A percentile compares a stretch with the other conserved stretches of the same genome.
Conservation (phyloP, 2,329 filamentous ascomycete species). For the Claviceps fusiformis region DNA sequence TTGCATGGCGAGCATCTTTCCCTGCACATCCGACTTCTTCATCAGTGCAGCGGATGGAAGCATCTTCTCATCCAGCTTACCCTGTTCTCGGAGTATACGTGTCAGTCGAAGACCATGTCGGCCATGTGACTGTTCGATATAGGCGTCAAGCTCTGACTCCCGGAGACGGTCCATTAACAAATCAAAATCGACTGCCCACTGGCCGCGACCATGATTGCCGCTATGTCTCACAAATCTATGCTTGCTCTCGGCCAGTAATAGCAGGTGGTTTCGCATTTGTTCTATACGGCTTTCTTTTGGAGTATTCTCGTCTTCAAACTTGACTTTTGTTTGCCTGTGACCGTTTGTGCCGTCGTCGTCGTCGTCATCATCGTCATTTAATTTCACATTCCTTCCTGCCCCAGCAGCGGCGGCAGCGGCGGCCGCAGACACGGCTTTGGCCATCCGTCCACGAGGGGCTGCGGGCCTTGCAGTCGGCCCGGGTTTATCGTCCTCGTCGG, state of each 20-base stretch:
- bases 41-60: slow-evolving; percentile 70
- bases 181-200: slow-evolving; percentile 79
- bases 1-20: slow-evolving; percentile 74
- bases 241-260: slow-evolving; percentile 56
- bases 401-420: background rate
- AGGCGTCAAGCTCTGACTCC: slow-evolving; percentile 66
- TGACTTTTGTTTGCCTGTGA: slow-evolving; percentile 29
- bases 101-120: slow-evolving; percentile 67
- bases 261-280: slow-evolving; percentile 59
- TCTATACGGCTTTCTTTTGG: slow-evolving; percentile 34
- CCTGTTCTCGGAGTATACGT: slow-evolving; percentile 71
- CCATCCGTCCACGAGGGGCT: slow-evolving; percentile 5
- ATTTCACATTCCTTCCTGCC: slow-evolving; percentile 14
- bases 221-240: slow-evolving; percentile 56
- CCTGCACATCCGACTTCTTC: slow-evolving; percentile 72
- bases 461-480: background rate
- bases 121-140: slow-evolving; percentile 66
- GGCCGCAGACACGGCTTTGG: slow-evolving; percentile 3
- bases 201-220: slow-evolving; percentile 47
- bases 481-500: slow-evolving; percentile 14
- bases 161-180: slow-evolving; percentile 56
- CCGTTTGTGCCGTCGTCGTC: slow-evolving; percentile 17
- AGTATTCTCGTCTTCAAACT: slow-evolving; percentile 34
- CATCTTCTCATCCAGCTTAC: slow-evolving; percentile 90
- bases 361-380: slow-evolving; percentile 16